phyloP scores from a whole-genome alignment of 1,284 basidiomycete genomes.

The Ceratobasidium sp. region DNA sequence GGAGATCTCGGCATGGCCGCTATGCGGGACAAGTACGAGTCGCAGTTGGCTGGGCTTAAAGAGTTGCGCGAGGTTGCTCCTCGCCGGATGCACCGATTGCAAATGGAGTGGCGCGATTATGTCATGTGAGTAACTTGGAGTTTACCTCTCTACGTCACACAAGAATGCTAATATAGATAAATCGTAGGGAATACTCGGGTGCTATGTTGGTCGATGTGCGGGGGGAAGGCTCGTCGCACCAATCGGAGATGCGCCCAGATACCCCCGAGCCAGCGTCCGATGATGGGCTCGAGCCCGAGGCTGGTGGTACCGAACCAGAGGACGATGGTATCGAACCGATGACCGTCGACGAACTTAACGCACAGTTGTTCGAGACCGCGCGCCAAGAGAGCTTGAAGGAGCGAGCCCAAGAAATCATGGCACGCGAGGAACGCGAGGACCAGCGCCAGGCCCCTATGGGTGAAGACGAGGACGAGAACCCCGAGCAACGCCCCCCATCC shows the following conservation, averaged over 20 bases:
- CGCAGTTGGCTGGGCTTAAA: conserved; percentile 13
- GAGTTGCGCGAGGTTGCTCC: neutral
- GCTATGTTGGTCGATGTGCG: no score
- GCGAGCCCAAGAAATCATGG: neutral
- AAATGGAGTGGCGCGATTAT: conserved; percentile 1
- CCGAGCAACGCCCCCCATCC: neutral
- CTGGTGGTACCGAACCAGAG: no score
- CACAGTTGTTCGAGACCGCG: neutral
- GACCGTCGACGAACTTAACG: neutral
- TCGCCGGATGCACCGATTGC: neutral
- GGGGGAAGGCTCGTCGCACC: neutral
- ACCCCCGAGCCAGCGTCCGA: neutral
- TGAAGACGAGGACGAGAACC: neutral
- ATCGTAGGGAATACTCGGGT: conserved; percentile 1
- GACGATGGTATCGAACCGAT: neutral
- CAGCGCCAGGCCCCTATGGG: neutral
- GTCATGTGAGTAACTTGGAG: neutral
- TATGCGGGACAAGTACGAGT: conserved; percentile 27
- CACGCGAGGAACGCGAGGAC: neutral
- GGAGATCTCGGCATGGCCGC: conserved; percentile 11
- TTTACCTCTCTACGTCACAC: neutral
- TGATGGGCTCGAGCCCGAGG: neutral
- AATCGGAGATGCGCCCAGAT: conserved; percentile 11
- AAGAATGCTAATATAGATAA: neutral
- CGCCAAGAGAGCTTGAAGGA: neutral